These are phyloP conservation scores for Apiotrichum akiyoshidainum DNA, from an alignment of 1,284 basidiomycete species.

Conservation along the genomic window DNA sequence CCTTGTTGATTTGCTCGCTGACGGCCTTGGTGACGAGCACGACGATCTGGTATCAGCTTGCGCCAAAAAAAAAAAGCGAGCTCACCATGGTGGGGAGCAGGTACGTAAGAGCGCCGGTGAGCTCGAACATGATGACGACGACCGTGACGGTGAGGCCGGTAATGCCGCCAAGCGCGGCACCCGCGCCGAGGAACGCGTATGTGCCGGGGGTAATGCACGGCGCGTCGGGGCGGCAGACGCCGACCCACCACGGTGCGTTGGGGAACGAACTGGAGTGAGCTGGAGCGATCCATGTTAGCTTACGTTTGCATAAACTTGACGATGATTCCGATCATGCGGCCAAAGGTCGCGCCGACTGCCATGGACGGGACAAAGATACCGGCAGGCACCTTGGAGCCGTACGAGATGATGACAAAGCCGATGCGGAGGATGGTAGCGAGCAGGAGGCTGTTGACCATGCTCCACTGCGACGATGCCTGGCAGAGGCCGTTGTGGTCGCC, in stretches of 20 bases:
- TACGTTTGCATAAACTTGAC: conserved; percentile 88
- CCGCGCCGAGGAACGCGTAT: conserved; percentile 91
- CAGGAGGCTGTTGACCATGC: conserved; percentile 86
- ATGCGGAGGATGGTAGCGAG: conserved; percentile 86
- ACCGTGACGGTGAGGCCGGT: conserved; percentile 97
- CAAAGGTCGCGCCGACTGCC: conserved; percentile 95
- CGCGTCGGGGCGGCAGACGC: conserved; percentile 78
- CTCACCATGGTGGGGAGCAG: conserved; percentile 95
- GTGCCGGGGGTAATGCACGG: conserved; percentile 99
- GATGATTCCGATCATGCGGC: conserved; percentile 90
- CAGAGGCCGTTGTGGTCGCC: conserved; percentile 89
- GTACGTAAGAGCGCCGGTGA: conserved; percentile 97
- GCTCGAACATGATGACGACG: conserved; percentile 99
- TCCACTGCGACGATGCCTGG: conserved; percentile 93
- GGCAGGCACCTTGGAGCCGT: conserved; percentile 93
- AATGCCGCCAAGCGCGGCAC: conserved; percentile 90
- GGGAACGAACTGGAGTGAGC: conserved; percentile 65
- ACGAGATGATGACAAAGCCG: conserved; percentile 83
- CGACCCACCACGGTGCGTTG: conserved; percentile 75
- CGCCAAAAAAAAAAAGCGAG: conserved; percentile 82
- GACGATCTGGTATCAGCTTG: conserved; percentile 96
- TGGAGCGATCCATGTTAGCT: conserved; percentile 38
- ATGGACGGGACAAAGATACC: conserved; percentile 98
- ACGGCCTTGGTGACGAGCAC: conserved; percentile 95
- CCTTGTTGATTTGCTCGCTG: conserved; percentile 88